These are phyloP conservation scores for Trichoderma sp. DNA, from an alignment of 2,329 filamentous ascomycete genomes.

Conservation along the genomic window DNA sequence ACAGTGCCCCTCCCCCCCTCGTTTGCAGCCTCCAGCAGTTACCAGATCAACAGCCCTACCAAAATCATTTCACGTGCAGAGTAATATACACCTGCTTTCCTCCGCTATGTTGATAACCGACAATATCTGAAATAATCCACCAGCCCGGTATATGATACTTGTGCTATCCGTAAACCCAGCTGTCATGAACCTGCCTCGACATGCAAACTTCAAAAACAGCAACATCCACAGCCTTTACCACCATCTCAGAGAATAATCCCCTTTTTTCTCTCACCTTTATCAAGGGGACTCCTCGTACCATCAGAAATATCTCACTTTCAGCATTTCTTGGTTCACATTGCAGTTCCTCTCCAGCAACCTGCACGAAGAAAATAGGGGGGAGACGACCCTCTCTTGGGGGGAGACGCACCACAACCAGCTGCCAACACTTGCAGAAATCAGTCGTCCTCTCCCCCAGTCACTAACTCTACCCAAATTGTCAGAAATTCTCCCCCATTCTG, in stretches of 20 bases:
- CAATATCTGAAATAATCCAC: not conserved
- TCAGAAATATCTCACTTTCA: constrained; percentile 3
- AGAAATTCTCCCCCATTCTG: not conserved
- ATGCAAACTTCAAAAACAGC: not conserved
- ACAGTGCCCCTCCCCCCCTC: not conserved
- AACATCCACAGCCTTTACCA: not conserved
- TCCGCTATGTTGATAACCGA: not conserved
- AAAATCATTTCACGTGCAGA: not conserved
- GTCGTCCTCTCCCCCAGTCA: not conserved
- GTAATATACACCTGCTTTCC: not conserved
- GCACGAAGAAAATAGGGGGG: not conserved
- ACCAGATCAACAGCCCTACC: not conserved
- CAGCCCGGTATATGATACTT: not conserved
- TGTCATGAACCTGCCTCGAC: not conserved
- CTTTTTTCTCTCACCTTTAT: too few species aligned
- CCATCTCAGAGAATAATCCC: not conserved
- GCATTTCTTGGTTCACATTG: not conserved
- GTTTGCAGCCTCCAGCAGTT: not conserved
- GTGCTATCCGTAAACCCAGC: too few species aligned
- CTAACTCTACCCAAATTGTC: not conserved
- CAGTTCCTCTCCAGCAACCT: not conserved
- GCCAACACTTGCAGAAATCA: constrained; percentile 12
- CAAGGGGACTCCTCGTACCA: not conserved
- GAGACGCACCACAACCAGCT: constrained; percentile 10
- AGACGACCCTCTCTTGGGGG: not conserved